Percentiles rank a stretch among this genome's conserved stretches.
Conservation (phyloP, 1,284 basidiomycete genomes). For the Trichosporon sp. region DNA sequence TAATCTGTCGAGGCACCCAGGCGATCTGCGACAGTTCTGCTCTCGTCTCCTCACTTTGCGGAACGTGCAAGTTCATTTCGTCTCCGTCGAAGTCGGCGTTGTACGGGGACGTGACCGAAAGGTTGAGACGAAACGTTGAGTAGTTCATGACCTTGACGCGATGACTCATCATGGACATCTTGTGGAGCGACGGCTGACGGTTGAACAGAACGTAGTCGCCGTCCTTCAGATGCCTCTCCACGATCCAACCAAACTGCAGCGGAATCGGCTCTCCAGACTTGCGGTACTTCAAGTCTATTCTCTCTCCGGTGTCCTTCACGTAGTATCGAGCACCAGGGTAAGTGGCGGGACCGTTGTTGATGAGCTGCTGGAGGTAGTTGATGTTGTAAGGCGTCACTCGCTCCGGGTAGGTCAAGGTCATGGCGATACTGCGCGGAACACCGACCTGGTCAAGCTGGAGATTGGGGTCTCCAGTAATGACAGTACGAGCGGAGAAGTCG, state of each 20-base stretch:
- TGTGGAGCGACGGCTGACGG: constrained; percentile 96
- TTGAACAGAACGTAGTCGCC: constrained; percentile 98
- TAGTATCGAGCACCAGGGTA: constrained; percentile 98
- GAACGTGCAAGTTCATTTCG: constrained; percentile 99
- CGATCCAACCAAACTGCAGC: constrained; percentile 97
- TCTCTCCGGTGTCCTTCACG: constrained; percentile 94
- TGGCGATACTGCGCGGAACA: constrained; percentile 93
- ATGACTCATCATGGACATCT: constrained; percentile 99
- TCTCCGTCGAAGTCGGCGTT: constrained; percentile 99
- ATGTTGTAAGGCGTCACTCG: constrained; percentile 99
- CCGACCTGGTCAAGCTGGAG: constrained; percentile 95
- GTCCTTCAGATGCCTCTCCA: constrained; percentile 94
- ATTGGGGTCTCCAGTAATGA: constrained; percentile 99
- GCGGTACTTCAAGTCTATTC: constrained; percentile 95
- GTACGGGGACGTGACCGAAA: constrained; percentile 49
- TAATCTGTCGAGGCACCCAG: constrained; percentile 84
- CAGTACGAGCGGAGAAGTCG: constrained; percentile 97
- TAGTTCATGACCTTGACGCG: constrained; percentile 97
- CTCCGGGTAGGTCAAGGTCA: constrained; percentile 97
- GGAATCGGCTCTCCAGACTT: constrained; percentile 91
- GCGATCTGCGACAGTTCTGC: constrained; percentile 97
- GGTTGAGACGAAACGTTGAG: constrained; percentile 66
- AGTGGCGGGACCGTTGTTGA: constrained; percentile 91
- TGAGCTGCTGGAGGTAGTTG: constrained; percentile 85
- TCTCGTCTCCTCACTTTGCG: constrained; percentile 98